Evolutionary conservation across 768 basidiomycete species (phyloP).

Genomic region (Agaricus subrufescens): DNA sequence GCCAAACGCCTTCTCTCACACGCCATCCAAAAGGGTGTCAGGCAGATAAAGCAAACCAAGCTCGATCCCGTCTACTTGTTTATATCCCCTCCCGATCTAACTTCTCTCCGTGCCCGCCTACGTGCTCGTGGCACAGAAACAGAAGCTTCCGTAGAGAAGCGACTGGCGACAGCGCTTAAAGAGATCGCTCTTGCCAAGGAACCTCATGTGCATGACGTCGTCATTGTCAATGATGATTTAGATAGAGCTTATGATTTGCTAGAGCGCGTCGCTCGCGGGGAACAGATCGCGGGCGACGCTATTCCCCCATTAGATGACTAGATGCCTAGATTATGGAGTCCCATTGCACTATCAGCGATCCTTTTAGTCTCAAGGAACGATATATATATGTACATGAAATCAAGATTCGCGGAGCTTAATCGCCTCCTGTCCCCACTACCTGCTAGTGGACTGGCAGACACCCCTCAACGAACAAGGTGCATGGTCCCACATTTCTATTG

Average conservation of each 20-base stretch:
- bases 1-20: conserved; percentile 10
- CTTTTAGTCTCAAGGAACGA: too few relatives aligned
- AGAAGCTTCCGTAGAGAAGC: conserved; percentile 63
- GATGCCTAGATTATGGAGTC: not conserved
- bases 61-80: conserved; percentile 88
- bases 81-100: conserved; percentile 81
- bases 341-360: too few relatives aligned
- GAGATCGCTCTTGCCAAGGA: conserved; percentile 86
- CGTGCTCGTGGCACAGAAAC: conserved; percentile 81
- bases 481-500: too few relatives aligned
- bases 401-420: too few relatives aligned
- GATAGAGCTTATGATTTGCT: conserved; percentile 80
- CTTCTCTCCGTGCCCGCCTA: conserved; percentile 66
- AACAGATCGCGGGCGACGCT: conserved; percentile 50
- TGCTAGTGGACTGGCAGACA: too few relatives aligned
- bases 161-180: conserved; percentile 70
- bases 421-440: too few relatives aligned
- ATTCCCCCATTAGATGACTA: conserved; percentile 65
- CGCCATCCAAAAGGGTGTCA: conserved; percentile 64
- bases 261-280: conserved; percentile 71
- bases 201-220: conserved; percentile 67
- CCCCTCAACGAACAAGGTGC: too few relatives aligned
- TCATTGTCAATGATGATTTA: conserved; percentile 89
- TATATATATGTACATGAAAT: too few relatives aligned
- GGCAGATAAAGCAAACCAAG: conserved; percentile 79